These are phyloP conservation scores for Gossypium anomalum DNA, from an alignment of 345 rosid species.

Conservation along the genomic window DNA sequence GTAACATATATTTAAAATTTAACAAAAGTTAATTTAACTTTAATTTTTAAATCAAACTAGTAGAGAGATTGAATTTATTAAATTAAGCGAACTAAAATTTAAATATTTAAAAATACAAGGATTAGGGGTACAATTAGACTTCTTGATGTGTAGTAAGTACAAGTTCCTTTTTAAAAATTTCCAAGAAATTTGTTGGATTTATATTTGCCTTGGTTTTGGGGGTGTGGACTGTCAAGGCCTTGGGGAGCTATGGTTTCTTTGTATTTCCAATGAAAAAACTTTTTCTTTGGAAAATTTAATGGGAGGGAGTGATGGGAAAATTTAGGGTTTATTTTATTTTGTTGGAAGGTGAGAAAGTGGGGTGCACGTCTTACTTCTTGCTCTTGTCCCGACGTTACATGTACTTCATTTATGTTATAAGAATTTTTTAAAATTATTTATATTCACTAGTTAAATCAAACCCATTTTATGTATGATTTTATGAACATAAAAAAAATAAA, in stretches of 20 bases:
- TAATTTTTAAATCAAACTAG: background rate
- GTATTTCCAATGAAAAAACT: background rate
- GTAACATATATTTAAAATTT: background rate
- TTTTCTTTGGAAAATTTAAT: constrained; percentile 2
- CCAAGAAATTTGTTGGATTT: background rate
- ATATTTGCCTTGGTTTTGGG: constrained; percentile 19
- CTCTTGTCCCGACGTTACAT: constrained; percentile 22
- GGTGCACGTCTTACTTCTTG: constrained; percentile 27
- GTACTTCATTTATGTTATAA: background rate
- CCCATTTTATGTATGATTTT: background rate
- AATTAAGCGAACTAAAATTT: background rate
- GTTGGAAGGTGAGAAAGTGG: constrained; percentile 32
- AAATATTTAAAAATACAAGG: background rate
- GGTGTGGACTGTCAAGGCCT: constrained; percentile 16
- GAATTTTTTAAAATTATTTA: too few species aligned
- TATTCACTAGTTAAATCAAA: too few species aligned
- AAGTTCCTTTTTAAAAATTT: too few species aligned
- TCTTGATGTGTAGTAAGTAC: background rate
- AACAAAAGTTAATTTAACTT: background rate
- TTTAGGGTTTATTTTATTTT: constrained; percentile 32
- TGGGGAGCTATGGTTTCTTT: constrained; percentile 16
- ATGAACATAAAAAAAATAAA: background rate
- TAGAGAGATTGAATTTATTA: background rate
- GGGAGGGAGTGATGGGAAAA: constrained; percentile 15
- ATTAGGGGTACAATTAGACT: background rate